phyloP scores from a whole-genome alignment of 2,329 filamentous ascomycete species.

The Fusarium stilboides region DNA sequence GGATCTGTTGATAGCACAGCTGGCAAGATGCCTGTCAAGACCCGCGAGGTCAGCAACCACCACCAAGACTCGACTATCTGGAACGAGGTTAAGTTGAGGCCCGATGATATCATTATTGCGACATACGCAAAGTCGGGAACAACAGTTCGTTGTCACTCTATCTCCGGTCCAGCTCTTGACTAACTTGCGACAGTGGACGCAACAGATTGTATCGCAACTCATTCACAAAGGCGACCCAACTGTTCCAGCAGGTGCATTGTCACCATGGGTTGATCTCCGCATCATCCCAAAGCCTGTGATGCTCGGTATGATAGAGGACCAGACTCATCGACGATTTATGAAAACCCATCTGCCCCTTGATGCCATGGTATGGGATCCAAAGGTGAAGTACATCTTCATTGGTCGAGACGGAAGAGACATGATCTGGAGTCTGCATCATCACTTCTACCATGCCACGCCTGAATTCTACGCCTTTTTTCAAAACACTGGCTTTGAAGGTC shows the following conservation, averaged over 20 bases:
- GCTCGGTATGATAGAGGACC: slow-evolving; percentile 1
- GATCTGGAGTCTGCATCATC: slow-evolving; percentile 21
- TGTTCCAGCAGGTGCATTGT: neutral
- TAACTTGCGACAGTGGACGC: neutral
- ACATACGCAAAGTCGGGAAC: slow-evolving; percentile 25
- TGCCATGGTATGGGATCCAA: neutral
- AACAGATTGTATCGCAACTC: slow-evolving; percentile 22
- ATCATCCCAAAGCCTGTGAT: slow-evolving; percentile 5
- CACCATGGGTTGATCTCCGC: slow-evolving; percentile 19
- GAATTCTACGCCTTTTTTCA: slow-evolving; percentile 15
- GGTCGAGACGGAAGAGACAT: slow-evolving; percentile 19
- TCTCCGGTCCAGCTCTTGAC: accelerated
- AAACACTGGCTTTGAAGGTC: neutral
- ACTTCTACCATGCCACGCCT: slow-evolving; percentile 13
- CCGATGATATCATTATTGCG: slow-evolving; percentile 24
- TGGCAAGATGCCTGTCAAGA: slow-evolving; percentile 18
- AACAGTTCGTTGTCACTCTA: neutral
- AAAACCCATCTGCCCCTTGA: slow-evolving; percentile 23
- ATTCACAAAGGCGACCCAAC: slow-evolving; percentile 14
- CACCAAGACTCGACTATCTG: slow-evolving; percentile 28
- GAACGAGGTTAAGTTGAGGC: slow-evolving; percentile 18
- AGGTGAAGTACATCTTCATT: slow-evolving; percentile 29
- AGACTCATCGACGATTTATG: slow-evolving; percentile 17
- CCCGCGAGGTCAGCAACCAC: slow-evolving; percentile 21
- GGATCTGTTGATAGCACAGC: neutral